Base-by-base conservation (phyloP, 1,139 yeast genomes). In the Taphrina flavorubra region DNA sequence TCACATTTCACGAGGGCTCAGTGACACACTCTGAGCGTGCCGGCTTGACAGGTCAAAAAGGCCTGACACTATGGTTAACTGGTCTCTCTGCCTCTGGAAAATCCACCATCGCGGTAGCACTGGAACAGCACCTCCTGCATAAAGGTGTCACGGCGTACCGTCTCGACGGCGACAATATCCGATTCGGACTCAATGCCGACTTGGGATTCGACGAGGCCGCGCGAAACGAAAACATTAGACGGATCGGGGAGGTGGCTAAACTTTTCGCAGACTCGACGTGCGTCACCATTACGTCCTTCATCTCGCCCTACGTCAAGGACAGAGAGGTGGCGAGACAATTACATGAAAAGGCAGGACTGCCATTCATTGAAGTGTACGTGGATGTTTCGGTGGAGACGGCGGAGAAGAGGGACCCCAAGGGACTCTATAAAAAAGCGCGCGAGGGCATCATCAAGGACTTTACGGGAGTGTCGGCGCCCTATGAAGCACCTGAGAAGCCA, bases 331-430 rank as follows among this genome's bases (percentile, higher is more conserved):
- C 97, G 42, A 86, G 98, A 77, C 87, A 87, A 77, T 82, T 92
- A 74, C 98, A 92, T 78, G 85, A 84, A 72, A 86, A 87, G 72
- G 87, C 88, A 72, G 84, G 84, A 55, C 81, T 92, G 73, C 94
- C 96, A 66, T 92, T 92, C 75, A 84, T 92, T 69, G 98, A 92
- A 81, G 96, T 92, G 11, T 91, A 81, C 74, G 92, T 92, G 60
- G 97, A 92, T 77, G 97, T 91, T 62, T 97, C 98, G 44, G 83
- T 92, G 67, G 92, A 88, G 75, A 91, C 92, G 71, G 98, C 97
- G 67, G 98, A 92, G 81, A 85, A 90, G 79, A 89, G 98, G 80
- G 98, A 92, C 79, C 98, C 98, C 72, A 92, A 92, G 82, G 98
- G 98, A 10, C 83, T 92, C 74, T 92, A 92, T 82, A 91, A 92